These are phyloP conservation scores for Centaurea solstitialis DNA, from an alignment of 129 eudicot genomes.

Conservation along the genomic window DNA sequence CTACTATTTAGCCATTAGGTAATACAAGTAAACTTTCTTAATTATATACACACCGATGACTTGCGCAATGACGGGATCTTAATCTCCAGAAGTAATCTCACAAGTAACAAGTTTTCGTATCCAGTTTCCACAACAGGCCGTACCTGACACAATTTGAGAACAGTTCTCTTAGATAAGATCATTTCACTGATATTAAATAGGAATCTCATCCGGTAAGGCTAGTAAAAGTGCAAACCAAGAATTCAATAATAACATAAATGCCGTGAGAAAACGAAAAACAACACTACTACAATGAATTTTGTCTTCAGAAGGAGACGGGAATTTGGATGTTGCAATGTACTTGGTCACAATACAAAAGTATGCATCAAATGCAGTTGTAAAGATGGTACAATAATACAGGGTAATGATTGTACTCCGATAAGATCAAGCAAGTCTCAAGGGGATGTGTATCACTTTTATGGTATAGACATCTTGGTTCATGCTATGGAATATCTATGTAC, in stretches of 20 bases:
- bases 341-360: neutral
- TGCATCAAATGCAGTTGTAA: neutral
- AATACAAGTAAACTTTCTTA: conserved; percentile 2
- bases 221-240: neutral
- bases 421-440: neutral
- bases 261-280: neutral
- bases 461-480: neutral
- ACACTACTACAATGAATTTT: neutral
- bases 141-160: conserved; percentile 51
- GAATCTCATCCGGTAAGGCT: neutral
- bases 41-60: conserved; percentile 64
- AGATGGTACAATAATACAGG: neutral
- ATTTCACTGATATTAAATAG: neutral
- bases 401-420: neutral
- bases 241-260: neutral
- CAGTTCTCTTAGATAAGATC: neutral
- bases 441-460: neutral
- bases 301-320: neutral
- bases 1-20: neutral
- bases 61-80: conserved; percentile 68
- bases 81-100: conserved; percentile 82
- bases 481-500: neutral
- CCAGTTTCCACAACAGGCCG: conserved; percentile 99
- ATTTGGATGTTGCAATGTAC: neutral
- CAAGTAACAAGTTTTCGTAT: conserved; percentile 87